A percentile compares a stretch with the other conserved stretches of the same genome.
phyloP scores from a whole-genome alignment of 306 rosid genomes.

The Quercus suber region DNA sequence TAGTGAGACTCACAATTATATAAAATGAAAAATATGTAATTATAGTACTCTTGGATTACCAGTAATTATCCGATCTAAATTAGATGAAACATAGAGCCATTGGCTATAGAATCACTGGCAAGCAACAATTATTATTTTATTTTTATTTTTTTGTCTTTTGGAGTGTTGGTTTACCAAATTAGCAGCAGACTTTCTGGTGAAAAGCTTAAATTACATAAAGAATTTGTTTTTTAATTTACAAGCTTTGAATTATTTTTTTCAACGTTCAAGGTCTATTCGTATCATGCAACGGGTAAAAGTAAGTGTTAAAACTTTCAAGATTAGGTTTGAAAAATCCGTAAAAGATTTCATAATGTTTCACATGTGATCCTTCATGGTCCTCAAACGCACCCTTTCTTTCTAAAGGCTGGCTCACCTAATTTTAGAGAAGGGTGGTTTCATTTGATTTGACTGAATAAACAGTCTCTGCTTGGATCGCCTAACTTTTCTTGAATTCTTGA shows the following conservation, averaged over 20 bases:
- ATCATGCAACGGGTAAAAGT: not conserved
- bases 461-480: not conserved
- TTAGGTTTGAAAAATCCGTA: not conserved
- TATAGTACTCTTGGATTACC: fast-evolving
- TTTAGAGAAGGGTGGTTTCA: not conserved
- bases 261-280: no score
- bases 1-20: no score
- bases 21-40: fast-evolving
- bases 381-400: not conserved
- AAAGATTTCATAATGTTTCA: not conserved
- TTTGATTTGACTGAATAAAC: conserved; percentile 18
- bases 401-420: not conserved
- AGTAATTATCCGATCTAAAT: not conserved
- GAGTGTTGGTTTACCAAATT: not conserved
- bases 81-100: not conserved
- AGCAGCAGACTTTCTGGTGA: not conserved
- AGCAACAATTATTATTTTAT: not conserved
- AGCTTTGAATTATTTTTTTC: not conserved
- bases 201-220: not conserved
- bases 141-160: not conserved
- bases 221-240: not conserved
- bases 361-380: not conserved
- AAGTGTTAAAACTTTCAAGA: not conserved
- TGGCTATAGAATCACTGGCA: not conserved
- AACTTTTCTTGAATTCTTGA: conserved; percentile 14